These are phyloP conservation scores for Pleomassaria siparia DNA, from an alignment of 2,329 filamentous ascomycete genomes.

Conservation along the genomic window DNA sequence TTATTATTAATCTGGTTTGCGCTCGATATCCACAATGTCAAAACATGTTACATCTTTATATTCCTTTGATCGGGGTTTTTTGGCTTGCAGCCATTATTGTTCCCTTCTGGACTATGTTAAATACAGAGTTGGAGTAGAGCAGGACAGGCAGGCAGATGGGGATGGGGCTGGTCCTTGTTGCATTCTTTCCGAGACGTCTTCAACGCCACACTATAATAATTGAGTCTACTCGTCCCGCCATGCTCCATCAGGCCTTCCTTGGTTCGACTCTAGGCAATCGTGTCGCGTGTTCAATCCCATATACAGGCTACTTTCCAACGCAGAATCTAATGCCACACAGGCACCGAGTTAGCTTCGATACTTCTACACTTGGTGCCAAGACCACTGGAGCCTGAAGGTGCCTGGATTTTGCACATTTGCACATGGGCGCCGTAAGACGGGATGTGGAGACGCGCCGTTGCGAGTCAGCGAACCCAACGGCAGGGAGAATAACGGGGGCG, in stretches of 20 bases:
- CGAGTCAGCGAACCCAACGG: background rate
- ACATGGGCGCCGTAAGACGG: conserved; percentile 1
- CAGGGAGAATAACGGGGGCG: background rate
- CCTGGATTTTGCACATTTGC: background rate
- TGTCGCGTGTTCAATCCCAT: too few relatives aligned
- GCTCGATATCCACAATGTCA: conserved; percentile 1
- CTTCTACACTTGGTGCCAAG: background rate
- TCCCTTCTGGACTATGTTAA: background rate
- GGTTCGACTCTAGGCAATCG: background rate
- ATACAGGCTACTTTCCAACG: conserved; percentile 23
- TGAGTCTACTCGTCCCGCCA: too few relatives aligned
- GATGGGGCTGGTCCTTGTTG: conserved; percentile 1
- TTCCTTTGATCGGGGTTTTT: background rate
- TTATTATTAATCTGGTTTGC: background rate
- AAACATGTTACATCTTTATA: background rate
- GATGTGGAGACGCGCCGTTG: conserved; percentile 7
- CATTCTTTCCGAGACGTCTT: background rate
- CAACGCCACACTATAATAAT: too few relatives aligned
- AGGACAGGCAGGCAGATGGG: background rate
- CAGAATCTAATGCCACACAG: conserved; percentile 18
- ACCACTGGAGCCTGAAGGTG: background rate
- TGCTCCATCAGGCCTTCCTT: background rate
- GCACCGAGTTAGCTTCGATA: background rate
- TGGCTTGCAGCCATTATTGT: background rate
- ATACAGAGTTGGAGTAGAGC: background rate